Evolutionary conservation across 2,329 filamentous ascomycete species (phyloP).

Genomic region (Sporothrix dimorphospora): DNA sequence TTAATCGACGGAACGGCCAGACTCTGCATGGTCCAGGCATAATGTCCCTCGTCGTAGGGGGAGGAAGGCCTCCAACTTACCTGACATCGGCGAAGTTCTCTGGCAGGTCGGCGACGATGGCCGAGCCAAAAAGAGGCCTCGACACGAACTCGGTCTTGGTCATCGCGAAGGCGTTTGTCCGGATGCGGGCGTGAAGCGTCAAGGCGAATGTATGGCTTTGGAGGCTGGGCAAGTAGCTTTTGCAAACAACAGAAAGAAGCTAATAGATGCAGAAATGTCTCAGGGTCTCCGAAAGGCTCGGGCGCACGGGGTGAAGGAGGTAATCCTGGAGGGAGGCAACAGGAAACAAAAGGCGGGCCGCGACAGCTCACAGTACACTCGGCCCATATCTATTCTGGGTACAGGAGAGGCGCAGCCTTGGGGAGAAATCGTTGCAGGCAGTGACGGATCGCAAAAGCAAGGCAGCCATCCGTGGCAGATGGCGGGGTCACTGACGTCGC

Average conservation of each 20-base stretch:
- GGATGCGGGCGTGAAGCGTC: background rate
- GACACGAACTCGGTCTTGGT: conserved; percentile 51
- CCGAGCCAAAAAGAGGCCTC: conserved; percentile 72
- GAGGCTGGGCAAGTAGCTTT: background rate
- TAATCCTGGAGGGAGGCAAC: background rate
- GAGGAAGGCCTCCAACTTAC: conserved; percentile 49
- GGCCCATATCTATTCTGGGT: conserved; percentile 1
- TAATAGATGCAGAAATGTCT: background rate
- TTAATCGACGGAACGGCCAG: background rate
- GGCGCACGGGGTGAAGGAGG: background rate
- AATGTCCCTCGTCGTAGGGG: background rate
- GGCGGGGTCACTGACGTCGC: conserved; percentile 21
- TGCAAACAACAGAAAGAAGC: background rate
- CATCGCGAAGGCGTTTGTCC: conserved; percentile 43
- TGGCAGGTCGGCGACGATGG: conserved; percentile 70
- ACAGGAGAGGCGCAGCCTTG: conserved; percentile 14
- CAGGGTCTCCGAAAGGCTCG: background rate
- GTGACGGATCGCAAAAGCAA: background rate
- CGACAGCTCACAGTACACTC: background rate
- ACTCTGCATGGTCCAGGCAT: background rate
- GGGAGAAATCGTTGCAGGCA: background rate
- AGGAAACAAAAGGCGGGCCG: background rate
- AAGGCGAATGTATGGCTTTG: background rate
- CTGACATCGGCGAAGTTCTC: conserved; percentile 72
- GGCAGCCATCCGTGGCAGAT: background rate